Evolutionary conservation across 2,329 filamentous ascomycete species (phyloP), one percentile per base, ranked within the genome.

Genomic region (Metarhizium robertsii): DNA sequence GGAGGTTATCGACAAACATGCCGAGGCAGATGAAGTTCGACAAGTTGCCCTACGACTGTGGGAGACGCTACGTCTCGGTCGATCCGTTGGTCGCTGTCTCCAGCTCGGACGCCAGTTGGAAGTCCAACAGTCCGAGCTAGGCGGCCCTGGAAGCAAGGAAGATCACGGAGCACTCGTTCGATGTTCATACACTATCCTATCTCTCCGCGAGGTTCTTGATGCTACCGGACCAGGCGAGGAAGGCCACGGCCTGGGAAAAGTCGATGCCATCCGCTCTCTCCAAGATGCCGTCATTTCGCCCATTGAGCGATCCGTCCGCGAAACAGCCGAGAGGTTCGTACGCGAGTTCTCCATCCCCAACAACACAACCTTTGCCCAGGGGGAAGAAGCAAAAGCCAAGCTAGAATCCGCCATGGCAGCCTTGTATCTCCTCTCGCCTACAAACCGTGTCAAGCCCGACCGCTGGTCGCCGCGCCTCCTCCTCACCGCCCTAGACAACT

Each of bases 101-200:
- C 86, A 88, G 65, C 75, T 97, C 2, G 91, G 90, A 0, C 78
- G 92, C 48, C 90, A 95, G 72, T 79, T 99, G 11, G 90, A 97
- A 67, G 80, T 88, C n/a, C 88, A 95, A 68, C 80, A 95, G 65
- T 75, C 81, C 0, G 91, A 95, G 69, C 75, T 75, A 53, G 68
- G 74, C 58, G 53, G 65, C 61, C 34, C 70, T 2, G 68, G 66
- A 32, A 78, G 74, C 55, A 84, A 81, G 59, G 86, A 90, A 62
- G 89, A 94, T 61, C 86, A 92, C 63, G 78, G 84, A 47, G 87
- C 88, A 1, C 79, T 96, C 64, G 83, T 95, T n/a, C 80, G 90
- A 47, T 94, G 90, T 52, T 84, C 89, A 0, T 84, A 91, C 66
- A 92, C 89, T 0, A 75, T 97, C 8, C 68, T 96, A 6, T 86